A percentile compares a stretch with the other conserved stretches of the same genome.
Evolutionary conservation across 805 yeast genomes (phyloP).

Genomic region (Myxozyma nipponensis): DNA sequence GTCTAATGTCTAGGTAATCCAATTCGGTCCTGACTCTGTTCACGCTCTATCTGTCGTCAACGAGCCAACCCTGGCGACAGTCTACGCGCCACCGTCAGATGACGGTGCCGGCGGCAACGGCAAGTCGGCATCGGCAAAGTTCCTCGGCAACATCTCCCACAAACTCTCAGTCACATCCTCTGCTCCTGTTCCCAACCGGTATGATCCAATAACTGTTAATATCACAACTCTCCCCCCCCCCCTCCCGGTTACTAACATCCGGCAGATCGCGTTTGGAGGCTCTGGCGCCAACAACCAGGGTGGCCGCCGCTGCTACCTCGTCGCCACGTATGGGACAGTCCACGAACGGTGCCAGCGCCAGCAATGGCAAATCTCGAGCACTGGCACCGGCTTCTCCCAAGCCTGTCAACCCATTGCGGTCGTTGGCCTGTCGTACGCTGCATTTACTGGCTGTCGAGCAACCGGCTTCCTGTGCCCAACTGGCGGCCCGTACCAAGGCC

Average conservation of each 20-base stretch:
- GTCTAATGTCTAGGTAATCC: background rate
- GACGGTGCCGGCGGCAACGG: background rate
- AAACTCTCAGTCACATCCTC: slow-evolving; percentile 21
- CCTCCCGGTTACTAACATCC: background rate
- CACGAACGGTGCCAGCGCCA: too few relatives aligned
- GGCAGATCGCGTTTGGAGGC: too few relatives aligned
- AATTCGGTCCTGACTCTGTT: slow-evolving; percentile 6
- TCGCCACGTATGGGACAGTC: slow-evolving; percentile 24
- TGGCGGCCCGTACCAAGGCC: slow-evolving; percentile 36
- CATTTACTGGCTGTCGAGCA: slow-evolving; percentile 48
- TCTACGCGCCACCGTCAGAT: slow-evolving; percentile 4
- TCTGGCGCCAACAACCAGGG: too few relatives aligned
- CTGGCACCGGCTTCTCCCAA: slow-evolving; percentile 28
- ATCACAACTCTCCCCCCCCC: background rate
- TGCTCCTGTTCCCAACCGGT: background rate
- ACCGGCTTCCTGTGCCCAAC: slow-evolving; percentile 40
- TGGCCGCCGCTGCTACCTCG: slow-evolving; percentile 5
- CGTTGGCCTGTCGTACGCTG: slow-evolving; percentile 39
- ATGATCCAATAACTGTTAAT: background rate
- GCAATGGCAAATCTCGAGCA: slow-evolving; percentile 10
- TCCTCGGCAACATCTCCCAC: slow-evolving; percentile 30
- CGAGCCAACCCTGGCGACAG: slow-evolving; percentile 13
- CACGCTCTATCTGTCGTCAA: slow-evolving; percentile 9
- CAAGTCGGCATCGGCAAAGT: background rate
- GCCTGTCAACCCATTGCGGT: slow-evolving; percentile 28